Evolutionary conservation across 179 eudicot species (phyloP).

Genomic region (Silene vulgaris): DNA sequence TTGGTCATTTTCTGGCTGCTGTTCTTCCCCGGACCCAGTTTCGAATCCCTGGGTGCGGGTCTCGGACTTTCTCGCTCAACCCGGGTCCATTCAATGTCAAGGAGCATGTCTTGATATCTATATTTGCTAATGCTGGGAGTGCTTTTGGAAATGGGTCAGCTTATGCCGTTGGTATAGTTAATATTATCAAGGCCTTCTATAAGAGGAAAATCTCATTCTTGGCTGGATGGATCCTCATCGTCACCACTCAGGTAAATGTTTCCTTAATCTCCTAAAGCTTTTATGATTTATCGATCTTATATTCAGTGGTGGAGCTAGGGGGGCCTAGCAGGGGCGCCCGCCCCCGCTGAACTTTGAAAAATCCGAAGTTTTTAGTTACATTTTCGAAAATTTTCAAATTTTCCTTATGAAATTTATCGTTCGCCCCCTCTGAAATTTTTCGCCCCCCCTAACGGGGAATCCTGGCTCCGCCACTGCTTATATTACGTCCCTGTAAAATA

Average conservation of each 20-base stretch:
- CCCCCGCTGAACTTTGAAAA: no score
- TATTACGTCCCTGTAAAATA: no score
- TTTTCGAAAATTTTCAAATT: no score
- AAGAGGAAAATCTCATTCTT: conserved; percentile 56
- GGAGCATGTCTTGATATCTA: conserved; percentile 76
- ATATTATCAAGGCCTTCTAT: conserved; percentile 72
- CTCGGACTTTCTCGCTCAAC: conserved; percentile 51
- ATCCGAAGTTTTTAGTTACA: no score
- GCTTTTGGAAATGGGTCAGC: conserved; percentile 82
- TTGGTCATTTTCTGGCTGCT: conserved; percentile 65
- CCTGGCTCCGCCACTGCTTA: no score
- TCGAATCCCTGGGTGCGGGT: conserved; percentile 53
- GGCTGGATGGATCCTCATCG: conserved; percentile 77
- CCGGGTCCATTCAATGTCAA: conserved; percentile 91
- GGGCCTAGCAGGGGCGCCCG: no score
- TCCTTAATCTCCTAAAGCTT: not conserved
- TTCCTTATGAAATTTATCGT: no score
- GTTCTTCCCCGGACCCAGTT: conserved; percentile 48
- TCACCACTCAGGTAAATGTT: conserved; percentile 68
- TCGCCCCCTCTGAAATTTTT: no score
- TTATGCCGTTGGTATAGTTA: conserved; percentile 71
- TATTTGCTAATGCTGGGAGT: conserved; percentile 82
- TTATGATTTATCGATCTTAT: no score
- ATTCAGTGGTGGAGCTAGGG: no score
- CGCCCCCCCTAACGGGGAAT: no score